Evolutionary conservation across 371 early-diverging fungal species (phyloP).

Genomic region (Lichtheimia ornata): DNA sequence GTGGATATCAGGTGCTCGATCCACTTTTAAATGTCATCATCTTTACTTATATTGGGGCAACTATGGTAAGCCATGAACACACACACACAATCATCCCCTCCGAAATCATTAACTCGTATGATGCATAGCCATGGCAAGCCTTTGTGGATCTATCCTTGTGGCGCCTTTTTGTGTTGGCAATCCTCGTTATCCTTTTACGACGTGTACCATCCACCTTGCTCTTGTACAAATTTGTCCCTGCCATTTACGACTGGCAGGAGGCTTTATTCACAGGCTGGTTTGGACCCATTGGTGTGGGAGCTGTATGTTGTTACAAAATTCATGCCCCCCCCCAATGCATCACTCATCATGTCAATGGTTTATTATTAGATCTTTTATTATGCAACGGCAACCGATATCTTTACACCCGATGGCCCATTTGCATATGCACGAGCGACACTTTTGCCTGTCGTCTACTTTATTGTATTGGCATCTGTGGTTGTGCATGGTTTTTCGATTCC

Average conservation of each 20-base stretch:
- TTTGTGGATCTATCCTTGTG: slow-evolving; percentile 53
- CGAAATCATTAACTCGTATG: background rate
- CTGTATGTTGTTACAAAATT: slow-evolving; percentile 26
- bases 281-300: slow-evolving; percentile 92
- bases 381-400: slow-evolving; percentile 50
- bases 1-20: slow-evolving; percentile 61
- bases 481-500: slow-evolving; percentile 83
- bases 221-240: slow-evolving; percentile 64
- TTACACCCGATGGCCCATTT: slow-evolving; percentile 24
- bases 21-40: slow-evolving; percentile 82
- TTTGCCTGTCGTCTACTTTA: slow-evolving; percentile 68
- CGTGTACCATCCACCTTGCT: slow-evolving; percentile 78
- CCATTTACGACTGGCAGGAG: slow-evolving; percentile 71
- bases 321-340: background rate
- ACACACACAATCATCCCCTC: background rate
- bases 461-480: slow-evolving; percentile 76
- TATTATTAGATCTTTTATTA: slow-evolving; percentile 63
- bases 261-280: slow-evolving; percentile 96
- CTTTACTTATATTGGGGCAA: slow-evolving; percentile 91
- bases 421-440: slow-evolving; percentile 35
- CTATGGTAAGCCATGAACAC: slow-evolving; percentile 47
- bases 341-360: background rate
- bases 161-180: slow-evolving; percentile 64
- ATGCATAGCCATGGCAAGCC: slow-evolving; percentile 61
- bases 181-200: slow-evolving; percentile 79